Conservation (phyloP, 345 rosid genomes). For the Salix suchowensis region DNA sequence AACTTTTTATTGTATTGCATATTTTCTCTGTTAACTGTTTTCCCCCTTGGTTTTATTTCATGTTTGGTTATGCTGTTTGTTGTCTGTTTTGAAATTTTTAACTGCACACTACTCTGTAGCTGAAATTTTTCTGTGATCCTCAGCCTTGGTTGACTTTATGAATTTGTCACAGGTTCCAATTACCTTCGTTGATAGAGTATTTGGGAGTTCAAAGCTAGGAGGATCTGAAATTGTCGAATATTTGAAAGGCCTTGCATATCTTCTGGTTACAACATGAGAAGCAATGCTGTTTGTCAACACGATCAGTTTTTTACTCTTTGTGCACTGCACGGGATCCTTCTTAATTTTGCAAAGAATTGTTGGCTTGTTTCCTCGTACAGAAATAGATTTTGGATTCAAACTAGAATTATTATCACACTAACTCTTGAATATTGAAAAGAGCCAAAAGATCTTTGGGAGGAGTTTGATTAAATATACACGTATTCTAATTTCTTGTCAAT, state of each 20-base stretch:
- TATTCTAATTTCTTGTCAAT: not conserved
- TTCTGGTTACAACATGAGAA: slow-evolving; percentile 66
- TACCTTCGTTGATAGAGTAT: slow-evolving; percentile 86
- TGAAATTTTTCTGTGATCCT: not conserved
- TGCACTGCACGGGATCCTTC: not conserved
- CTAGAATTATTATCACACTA: not conserved
- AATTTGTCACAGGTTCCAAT: slow-evolving; percentile 70
- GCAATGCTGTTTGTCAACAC: not conserved
- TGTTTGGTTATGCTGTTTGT: not conserved
- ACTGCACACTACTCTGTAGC: not conserved
- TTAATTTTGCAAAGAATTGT: not conserved
- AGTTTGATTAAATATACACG: too few species aligned
- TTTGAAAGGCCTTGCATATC: slow-evolving; percentile 81
- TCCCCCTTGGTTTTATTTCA: not conserved
- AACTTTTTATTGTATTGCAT: not conserved
- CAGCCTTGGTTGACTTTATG: not conserved
- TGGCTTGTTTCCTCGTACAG: not conserved
- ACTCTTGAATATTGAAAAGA: not conserved
- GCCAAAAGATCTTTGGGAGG: not conserved
- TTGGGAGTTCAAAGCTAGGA: slow-evolving; percentile 94
- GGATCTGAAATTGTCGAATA: slow-evolving; percentile 97
- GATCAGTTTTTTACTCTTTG: not conserved
- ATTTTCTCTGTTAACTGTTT: not conserved
- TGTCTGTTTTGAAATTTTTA: not conserved
- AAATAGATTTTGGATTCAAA: not conserved